phyloP scores from a whole-genome alignment of 257 asterid genomes.

The Ajuga chamaepitys region DNA sequence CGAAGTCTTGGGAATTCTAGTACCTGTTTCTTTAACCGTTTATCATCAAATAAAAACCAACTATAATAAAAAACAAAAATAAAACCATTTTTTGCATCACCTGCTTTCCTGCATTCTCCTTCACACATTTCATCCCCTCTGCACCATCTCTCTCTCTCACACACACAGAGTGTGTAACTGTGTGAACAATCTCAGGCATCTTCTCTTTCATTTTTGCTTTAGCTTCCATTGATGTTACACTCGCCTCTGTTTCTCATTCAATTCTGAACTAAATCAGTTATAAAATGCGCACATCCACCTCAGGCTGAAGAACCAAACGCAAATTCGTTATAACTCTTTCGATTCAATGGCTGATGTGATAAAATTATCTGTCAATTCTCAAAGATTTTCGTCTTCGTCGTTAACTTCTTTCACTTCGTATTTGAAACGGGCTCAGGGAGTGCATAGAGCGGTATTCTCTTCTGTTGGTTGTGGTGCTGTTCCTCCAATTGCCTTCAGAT shows the following conservation, averaged over 20 bases:
- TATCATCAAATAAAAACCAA: not conserved
- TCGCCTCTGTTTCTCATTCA: not conserved
- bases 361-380: conserved; percentile 37
- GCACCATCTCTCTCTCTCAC: not conserved
- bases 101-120: conserved; percentile 16
- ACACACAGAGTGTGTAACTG: conserved; percentile 14
- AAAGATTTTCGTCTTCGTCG: conserved; percentile 42
- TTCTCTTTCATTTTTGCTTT: conserved; percentile 15
- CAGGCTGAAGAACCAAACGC: not conserved
- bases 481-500: conserved; percentile 33
- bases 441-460: conserved; percentile 37
- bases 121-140: conserved; percentile 18
- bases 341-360: conserved; percentile 57
- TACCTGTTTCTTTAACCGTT: no score
- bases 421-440: conserved; percentile 27
- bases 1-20: no score
- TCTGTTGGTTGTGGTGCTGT: conserved; percentile 28
- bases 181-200: conserved; percentile 17
- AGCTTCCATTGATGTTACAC: conserved; percentile 10
- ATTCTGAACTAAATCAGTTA: not conserved
- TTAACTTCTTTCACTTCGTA: conserved; percentile 45
- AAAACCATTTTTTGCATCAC: not conserved
- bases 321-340: not conserved
- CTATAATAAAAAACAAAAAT: not conserved
- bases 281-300: not conserved